A percentile compares a stretch with the other conserved stretches of the same genome.
phyloP scores from a whole-genome alignment of 2,329 filamentous ascomycete genomes.

The Penicillium sp. region DNA sequence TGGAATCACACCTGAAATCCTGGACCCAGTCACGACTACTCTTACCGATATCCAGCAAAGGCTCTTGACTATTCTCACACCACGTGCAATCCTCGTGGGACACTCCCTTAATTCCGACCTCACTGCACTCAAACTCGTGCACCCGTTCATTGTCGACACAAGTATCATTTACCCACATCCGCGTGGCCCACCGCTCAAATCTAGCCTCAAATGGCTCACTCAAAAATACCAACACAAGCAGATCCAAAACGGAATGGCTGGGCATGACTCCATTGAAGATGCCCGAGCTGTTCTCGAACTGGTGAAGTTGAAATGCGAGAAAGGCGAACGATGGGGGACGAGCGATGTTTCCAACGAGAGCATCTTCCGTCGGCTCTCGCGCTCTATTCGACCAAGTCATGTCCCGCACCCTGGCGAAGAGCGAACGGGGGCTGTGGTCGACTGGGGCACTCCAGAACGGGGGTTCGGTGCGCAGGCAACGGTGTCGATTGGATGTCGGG shows the following conservation, averaged over 20 bases:
- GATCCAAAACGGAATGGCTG: conserved; percentile 77
- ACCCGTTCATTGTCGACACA: conserved; percentile 93
- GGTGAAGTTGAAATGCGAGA: conserved; percentile 93
- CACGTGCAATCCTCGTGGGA: conserved; percentile 47
- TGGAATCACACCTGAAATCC: conserved; percentile 84
- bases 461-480: conserved; percentile 59
- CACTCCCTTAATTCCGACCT: conserved; percentile 57
- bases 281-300: conserved; percentile 88
- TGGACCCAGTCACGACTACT: conserved; percentile 78
- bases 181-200: conserved; percentile 83
- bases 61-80: conserved; percentile 66
- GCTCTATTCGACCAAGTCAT: conserved; percentile 50
- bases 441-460: conserved; percentile 79
- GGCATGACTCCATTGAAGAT: conserved; percentile 92
- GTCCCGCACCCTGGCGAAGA: conserved; percentile 28
- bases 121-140: conserved; percentile 77
- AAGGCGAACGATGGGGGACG: conserved; percentile 81
- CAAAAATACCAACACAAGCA: conserved; percentile 82
- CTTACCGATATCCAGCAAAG: conserved; percentile 77
- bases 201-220: conserved; percentile 82
- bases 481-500: conserved; percentile 56
- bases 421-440: conserved; percentile 63
- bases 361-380: conserved; percentile 77
- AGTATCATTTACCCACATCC: conserved; percentile 87
- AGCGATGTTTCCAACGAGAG: conserved; percentile 78